phyloP scores from a whole-genome alignment of 2,329 filamentous ascomycete genomes.

The Colletotrichum camelliae region DNA sequence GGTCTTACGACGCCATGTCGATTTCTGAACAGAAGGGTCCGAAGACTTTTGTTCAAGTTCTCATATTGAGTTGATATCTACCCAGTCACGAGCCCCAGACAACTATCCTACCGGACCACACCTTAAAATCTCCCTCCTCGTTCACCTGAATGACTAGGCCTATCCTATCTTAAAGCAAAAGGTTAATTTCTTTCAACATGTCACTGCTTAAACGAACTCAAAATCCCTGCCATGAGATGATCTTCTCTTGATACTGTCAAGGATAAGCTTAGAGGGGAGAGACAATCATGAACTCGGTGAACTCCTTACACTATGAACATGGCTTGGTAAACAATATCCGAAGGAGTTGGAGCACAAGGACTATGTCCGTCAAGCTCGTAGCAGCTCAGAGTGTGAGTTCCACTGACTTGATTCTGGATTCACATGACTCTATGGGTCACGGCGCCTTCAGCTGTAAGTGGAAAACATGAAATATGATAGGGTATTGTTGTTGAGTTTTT shows the following conservation, averaged over 20 bases:
- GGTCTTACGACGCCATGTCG: neutral
- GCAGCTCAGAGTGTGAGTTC: neutral
- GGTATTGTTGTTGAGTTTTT: neutral
- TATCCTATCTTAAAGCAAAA: neutral
- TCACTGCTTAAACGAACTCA: neutral
- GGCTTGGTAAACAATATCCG: neutral
- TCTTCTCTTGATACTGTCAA: neutral
- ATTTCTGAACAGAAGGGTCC: neutral
- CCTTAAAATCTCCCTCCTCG: neutral
- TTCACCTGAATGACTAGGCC: neutral
- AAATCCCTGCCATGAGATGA: neutral
- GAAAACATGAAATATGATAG: neutral
- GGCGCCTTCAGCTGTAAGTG: neutral
- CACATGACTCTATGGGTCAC: neutral
- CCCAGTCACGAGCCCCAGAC: neutral
- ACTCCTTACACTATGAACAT: rapidly evolving
- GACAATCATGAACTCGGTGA: neutral
- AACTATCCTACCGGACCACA: neutral
- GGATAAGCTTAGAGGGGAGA: rapidly evolving
- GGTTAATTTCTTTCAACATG: neutral
- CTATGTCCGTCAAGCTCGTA: neutral
- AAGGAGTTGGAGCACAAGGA: neutral
- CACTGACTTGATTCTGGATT: neutral
- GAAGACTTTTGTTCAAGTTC: neutral
- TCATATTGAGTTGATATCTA: neutral